Evolutionary conservation across 192 early-diverging fungal genomes (phyloP).

Genomic region (Coemansia sp.): DNA sequence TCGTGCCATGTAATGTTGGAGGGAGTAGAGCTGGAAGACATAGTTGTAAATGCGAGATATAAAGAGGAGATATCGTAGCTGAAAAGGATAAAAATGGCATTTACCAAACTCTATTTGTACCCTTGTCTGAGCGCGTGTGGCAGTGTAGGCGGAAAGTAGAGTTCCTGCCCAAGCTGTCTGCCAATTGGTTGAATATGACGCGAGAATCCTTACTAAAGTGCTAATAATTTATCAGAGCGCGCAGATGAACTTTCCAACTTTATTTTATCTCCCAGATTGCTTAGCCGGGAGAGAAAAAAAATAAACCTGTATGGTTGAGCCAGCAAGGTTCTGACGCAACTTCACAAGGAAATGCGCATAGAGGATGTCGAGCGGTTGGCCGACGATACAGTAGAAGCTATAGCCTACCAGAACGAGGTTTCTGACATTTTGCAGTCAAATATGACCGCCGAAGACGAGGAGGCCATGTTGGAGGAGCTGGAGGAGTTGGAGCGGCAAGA

Average conservation of each 20-base stretch:
- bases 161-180: not conserved
- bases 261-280: not conserved
- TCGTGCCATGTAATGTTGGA: conserved; percentile 94
- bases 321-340: conserved; percentile 47
- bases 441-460: conserved; percentile 83
- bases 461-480: conserved; percentile 81
- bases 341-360: conserved; percentile 84
- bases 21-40: conserved; percentile 34
- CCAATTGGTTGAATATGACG: conserved; percentile 28
- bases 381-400: conserved; percentile 95
- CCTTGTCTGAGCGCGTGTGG: not conserved
- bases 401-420: conserved; percentile 90
- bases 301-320: not conserved
- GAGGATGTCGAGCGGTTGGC: conserved; percentile 93
- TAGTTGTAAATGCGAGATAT: not conserved
- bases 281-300: not conserved
- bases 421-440: conserved; percentile 70
- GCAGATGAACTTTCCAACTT: too few species aligned
- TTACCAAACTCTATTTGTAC: not conserved
- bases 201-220: not conserved
- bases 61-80: not conserved
- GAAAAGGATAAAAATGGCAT: not conserved
- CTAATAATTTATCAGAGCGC: not conserved
- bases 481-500: conserved; percentile 64
- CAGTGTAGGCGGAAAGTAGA: not conserved